These are phyloP conservation scores for Fusarium redolens DNA, from an alignment of 2,329 filamentous ascomycete genomes.

Conservation along the genomic window DNA sequence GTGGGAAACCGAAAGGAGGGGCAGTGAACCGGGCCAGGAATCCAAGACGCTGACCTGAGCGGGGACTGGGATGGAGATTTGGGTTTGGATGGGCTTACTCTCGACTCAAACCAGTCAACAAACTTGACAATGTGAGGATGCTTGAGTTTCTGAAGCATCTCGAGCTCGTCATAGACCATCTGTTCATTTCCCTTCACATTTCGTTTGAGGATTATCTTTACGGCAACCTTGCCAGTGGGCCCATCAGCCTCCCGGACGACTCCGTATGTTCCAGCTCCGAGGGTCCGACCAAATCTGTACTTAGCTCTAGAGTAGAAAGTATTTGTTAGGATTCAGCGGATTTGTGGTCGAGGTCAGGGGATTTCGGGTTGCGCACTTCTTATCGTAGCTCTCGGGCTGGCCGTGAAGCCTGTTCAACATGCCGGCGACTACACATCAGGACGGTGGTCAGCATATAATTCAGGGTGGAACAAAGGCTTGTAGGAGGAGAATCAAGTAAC, in stretches of 20 bases:
- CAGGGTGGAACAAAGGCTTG: not conserved
- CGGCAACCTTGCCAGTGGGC: slow-evolving; percentile 84
- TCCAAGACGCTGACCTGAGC: slow-evolving; percentile 4
- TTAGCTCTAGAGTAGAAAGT: slow-evolving; percentile 68
- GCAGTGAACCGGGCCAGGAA: not conserved
- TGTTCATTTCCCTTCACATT: slow-evolving; percentile 98
- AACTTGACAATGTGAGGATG: slow-evolving; percentile 98
- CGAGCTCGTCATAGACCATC: slow-evolving; percentile 98
- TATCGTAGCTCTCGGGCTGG: slow-evolving; percentile 98
- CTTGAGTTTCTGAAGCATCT: slow-evolving; percentile 89
- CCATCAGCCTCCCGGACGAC: slow-evolving; percentile 96
- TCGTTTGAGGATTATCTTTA: slow-evolving; percentile 99
- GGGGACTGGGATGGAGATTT: not conserved
- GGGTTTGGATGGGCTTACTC: slow-evolving; percentile 65
- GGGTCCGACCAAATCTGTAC: slow-evolving; percentile 91
- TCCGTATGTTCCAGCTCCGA: slow-evolving; percentile 97
- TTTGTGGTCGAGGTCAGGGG: slow-evolving; percentile 13
- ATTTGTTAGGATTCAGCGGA: slow-evolving; percentile 42
- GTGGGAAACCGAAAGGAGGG: not conserved
- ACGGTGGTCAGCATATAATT: slow-evolving; percentile 40
- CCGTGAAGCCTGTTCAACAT: slow-evolving; percentile 97
- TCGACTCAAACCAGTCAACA: slow-evolving; percentile 98
- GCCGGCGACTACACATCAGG: slow-evolving; percentile 71
- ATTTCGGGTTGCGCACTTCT: slow-evolving; percentile 74
- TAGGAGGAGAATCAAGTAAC: not conserved